phyloP scores from a whole-genome alignment of 1,284 basidiomycete genomes.

The Heterobasidion occidentale region DNA sequence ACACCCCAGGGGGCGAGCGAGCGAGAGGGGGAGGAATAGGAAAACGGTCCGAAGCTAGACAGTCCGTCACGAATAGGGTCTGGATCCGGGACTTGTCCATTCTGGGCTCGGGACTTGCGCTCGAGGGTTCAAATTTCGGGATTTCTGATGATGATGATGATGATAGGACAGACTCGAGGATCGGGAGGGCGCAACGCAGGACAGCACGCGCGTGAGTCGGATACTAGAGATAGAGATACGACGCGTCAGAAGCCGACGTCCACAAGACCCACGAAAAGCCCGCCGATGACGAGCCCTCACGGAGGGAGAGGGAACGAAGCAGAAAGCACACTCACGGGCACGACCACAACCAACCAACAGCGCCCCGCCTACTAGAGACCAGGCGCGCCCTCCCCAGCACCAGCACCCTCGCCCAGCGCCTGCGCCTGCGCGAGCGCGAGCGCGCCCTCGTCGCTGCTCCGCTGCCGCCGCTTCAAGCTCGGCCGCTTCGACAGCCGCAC shows the following conservation, averaged over 20 bases:
- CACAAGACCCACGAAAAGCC: not conserved
- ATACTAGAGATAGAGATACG: not conserved
- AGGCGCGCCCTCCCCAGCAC: no score
- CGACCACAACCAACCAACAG: not conserved
- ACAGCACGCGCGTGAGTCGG: no score
- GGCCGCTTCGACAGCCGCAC: conserved; percentile 55
- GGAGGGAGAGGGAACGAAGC: not conserved
- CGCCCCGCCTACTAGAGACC: not conserved
- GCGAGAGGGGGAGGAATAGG: not conserved
- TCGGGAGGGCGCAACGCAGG: no score
- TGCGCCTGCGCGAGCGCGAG: not conserved
- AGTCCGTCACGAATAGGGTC: no score
- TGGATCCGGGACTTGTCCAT: no score
- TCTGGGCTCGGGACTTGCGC: no score
- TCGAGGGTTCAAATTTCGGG: no score
- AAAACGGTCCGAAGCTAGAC: no score
- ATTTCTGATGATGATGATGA: no score
- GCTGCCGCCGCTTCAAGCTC: conserved; percentile 48
- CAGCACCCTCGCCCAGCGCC: not conserved
- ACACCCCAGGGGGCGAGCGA: not conserved
- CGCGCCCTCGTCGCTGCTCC: conserved; percentile 9
- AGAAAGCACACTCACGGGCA: not conserved
- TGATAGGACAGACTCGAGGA: no score
- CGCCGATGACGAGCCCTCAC: not conserved
- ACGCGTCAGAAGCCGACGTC: not conserved